Conservation (phyloP, 78 protist genomes). For the Mastigamoeba balamuthi region DNA sequence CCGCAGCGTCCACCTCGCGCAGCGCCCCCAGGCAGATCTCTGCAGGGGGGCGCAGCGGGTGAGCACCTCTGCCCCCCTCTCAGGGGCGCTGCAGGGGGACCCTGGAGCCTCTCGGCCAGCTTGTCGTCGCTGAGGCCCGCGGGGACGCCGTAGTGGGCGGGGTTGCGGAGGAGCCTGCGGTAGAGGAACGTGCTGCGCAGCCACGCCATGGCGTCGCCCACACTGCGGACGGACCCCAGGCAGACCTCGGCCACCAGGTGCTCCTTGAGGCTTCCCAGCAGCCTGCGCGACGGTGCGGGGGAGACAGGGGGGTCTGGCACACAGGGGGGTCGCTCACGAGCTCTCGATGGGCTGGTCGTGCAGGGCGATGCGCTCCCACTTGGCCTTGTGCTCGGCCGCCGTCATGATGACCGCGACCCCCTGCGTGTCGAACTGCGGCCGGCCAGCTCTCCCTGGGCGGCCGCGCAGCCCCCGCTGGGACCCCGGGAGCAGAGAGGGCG, state of each 20-base stretch:
- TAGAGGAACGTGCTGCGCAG: conserved; percentile 26
- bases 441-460: neutral
- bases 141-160: too few species aligned
- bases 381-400: neutral
- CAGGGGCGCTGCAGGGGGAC: too few species aligned
- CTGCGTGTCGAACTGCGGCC: neutral
- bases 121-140: too few species aligned
- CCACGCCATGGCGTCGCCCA: conserved; percentile 10
- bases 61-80: too few species aligned
- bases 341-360: neutral
- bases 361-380: neutral
- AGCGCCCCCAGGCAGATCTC: too few species aligned
- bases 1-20: too few species aligned
- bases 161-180: too few species aligned
- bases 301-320: neutral
- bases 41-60: too few species aligned
- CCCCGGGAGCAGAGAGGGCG: too few species aligned
- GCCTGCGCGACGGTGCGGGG: neutral
- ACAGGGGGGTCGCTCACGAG: neutral
- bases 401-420: neutral
- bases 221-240: neutral
- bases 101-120: too few species aligned
- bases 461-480: neutral
- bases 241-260: conserved; percentile 43
- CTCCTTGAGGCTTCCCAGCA: conserved; percentile 5